A percentile compares a stretch with the other conserved stretches of the same genome.
Conservation (phyloP, 352 stramenopile species). For the Peronospora belbahrii region DNA sequence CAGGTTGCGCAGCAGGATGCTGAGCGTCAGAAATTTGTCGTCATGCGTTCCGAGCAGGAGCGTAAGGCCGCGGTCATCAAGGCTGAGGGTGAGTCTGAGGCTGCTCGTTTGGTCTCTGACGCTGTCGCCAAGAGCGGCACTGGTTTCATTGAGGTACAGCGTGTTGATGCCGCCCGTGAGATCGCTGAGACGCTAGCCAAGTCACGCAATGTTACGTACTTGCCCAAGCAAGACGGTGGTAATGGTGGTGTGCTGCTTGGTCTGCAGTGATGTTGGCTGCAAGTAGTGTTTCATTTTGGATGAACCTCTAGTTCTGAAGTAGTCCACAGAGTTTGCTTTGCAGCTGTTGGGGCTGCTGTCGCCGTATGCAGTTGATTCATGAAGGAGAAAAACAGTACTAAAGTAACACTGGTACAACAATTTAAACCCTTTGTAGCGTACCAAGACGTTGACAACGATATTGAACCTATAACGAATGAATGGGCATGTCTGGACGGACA, state of each 20-base stretch:
- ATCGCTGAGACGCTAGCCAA: conserved; percentile 96
- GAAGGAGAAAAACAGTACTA: too few relatives aligned
- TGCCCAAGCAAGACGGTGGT: conserved; percentile 87
- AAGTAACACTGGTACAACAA: too few relatives aligned
- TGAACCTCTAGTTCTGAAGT: conserved; percentile 11
- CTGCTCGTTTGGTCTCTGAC: conserved; percentile 95
- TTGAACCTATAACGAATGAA: too few relatives aligned
- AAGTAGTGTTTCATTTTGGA: conserved; percentile 1
- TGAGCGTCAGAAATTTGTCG: conserved; percentile 98
- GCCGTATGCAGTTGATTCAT: too few relatives aligned
- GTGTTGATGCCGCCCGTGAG: conserved; percentile 99
- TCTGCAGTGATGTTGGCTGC: conserved; percentile 46
- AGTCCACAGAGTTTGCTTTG: conserved; percentile 9
- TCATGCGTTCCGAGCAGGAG: conserved; percentile 99
- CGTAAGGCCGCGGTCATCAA: conserved; percentile 87
- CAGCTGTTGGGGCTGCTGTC: conserved; percentile 4
- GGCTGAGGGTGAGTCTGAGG: conserved; percentile 96
- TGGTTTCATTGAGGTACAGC: conserved; percentile 98
- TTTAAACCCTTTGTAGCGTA: too few relatives aligned
- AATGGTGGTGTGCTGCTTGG: conserved; percentile 82
- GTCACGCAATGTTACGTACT: conserved; percentile 97
- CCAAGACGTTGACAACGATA: too few relatives aligned
- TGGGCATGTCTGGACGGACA: too few relatives aligned
- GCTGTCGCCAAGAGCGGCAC: conserved; percentile 95
- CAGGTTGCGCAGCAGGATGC: conserved; percentile 99